Conservation (phyloP, 106 monocot genomes). For the Cymbidium sinense region DNA sequence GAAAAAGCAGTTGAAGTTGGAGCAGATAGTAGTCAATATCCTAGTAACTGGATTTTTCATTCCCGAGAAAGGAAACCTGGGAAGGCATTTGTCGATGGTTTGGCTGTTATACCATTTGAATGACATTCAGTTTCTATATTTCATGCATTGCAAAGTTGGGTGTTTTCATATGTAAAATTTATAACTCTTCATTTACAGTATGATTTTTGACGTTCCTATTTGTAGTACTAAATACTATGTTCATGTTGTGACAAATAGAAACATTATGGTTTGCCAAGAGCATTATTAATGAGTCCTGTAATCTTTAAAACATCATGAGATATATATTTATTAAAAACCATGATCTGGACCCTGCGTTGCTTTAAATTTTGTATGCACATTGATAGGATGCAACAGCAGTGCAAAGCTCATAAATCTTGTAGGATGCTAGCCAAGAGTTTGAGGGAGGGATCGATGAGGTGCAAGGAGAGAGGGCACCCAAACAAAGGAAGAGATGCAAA, state of each 20-base stretch:
- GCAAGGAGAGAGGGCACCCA: not conserved
- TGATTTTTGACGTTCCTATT: not conserved
- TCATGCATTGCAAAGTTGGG: not conserved
- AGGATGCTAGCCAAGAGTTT: not conserved
- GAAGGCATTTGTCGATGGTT: conserved; percentile 80
- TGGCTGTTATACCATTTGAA: conserved; percentile 23
- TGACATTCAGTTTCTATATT: not conserved
- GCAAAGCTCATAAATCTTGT: not conserved
- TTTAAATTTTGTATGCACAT: not conserved
- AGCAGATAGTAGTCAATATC: conserved; percentile 80
- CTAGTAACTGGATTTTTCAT: conserved; percentile 90
- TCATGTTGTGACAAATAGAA: not conserved
- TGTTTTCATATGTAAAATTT: not conserved
- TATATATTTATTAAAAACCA: not conserved
- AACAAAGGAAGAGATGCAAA: not conserved
- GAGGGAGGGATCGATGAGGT: not conserved
- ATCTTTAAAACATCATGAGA: not conserved
- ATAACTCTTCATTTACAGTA: not conserved
- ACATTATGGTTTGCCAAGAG: not conserved
- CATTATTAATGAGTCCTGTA: not conserved
- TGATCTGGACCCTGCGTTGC: not conserved
- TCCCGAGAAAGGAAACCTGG: conserved; percentile 89
- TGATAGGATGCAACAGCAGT: not conserved
- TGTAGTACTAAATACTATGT: not conserved
- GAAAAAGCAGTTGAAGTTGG: conserved; percentile 84